These are phyloP conservation scores for Pseudozyma thailandica DNA, from an alignment of 1,284 basidiomycete species.

Conservation along the genomic window DNA sequence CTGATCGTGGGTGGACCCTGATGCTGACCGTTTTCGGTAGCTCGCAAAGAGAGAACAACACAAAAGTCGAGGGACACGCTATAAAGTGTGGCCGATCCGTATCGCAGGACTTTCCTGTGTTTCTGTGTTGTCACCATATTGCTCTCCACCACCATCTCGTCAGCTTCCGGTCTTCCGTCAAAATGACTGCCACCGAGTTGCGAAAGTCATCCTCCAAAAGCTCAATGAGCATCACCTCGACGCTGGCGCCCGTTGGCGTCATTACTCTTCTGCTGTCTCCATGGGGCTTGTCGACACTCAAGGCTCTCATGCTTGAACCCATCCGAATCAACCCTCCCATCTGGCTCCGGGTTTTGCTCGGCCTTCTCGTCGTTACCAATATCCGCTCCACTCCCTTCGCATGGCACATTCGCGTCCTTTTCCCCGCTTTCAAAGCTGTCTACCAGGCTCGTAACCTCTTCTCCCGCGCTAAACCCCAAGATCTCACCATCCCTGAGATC, in stretches of 20 bases:
- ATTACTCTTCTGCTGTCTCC: constrained; percentile 19
- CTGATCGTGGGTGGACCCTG: no score
- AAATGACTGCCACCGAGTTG: no score
- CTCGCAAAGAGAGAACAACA: no score
- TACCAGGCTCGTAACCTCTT: constrained; percentile 12
- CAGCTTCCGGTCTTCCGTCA: no score
- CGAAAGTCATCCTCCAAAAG: no score
- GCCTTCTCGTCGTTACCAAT: constrained; percentile 39
- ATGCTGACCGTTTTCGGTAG: no score
- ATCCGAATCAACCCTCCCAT: constrained; percentile 37
- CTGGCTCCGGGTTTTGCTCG: constrained; percentile 44
- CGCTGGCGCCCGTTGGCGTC: constrained; percentile 14
- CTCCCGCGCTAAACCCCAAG: neutral
- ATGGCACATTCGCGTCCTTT: constrained; percentile 50
- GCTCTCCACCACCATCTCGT: no score
- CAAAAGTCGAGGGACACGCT: no score
- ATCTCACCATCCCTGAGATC: constrained; percentile 4
- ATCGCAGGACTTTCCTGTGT: no score
- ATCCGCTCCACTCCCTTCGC: constrained; percentile 43
- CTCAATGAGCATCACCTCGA: constrained; percentile 4
- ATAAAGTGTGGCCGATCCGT: no score
- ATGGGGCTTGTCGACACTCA: constrained; percentile 23
- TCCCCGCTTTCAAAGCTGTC: constrained; percentile 35
- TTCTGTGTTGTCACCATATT: no score
- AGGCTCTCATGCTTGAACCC: constrained; percentile 17